These are phyloP conservation scores for Claviceps fusiformis DNA, from an alignment of 2,329 filamentous ascomycete genomes.

Conservation along the genomic window DNA sequence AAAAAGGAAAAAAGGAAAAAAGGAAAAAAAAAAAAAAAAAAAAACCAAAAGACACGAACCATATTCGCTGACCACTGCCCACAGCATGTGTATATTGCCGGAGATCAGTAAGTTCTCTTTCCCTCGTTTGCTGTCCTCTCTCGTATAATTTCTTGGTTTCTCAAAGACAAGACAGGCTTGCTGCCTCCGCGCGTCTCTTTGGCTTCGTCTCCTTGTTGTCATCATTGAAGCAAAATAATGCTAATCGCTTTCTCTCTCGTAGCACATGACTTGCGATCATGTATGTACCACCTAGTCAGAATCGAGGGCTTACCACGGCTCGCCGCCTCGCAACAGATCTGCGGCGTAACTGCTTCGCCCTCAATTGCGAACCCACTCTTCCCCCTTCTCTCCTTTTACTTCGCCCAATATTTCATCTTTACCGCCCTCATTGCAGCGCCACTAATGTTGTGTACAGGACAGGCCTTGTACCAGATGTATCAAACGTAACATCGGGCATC, in stretches of 20 bases:
- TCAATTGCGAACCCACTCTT: not conserved
- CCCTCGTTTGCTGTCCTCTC: not conserved
- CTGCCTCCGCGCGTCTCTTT: not conserved
- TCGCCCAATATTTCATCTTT: not conserved
- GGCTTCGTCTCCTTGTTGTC: not conserved
- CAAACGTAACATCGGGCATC: slow-evolving; percentile 95
- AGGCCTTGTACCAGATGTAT: slow-evolving; percentile 94
- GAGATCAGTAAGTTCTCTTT: slow-evolving; percentile 64
- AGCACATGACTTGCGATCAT: slow-evolving; percentile 91
- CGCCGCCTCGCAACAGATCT: not conserved
- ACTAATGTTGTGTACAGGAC: slow-evolving; percentile 44
- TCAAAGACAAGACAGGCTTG: not conserved
- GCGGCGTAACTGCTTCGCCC: not conserved
- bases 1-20: no score
- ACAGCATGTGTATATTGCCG: slow-evolving; percentile 78
- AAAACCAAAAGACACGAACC: not conserved
- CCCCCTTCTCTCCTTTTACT: not conserved
- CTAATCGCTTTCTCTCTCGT: slow-evolving; percentile 13
- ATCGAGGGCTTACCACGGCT: not conserved
- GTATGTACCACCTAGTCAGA: slow-evolving; percentile 38
- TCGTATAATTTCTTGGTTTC: not conserved
- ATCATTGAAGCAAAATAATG: not conserved
- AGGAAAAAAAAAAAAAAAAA: not conserved
- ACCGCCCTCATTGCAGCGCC: slow-evolving; percentile 7
- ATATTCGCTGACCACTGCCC: not conserved